Evolutionary conservation across 768 basidiomycete genomes (phyloP).

Genomic region (Harrya chromipes): DNA sequence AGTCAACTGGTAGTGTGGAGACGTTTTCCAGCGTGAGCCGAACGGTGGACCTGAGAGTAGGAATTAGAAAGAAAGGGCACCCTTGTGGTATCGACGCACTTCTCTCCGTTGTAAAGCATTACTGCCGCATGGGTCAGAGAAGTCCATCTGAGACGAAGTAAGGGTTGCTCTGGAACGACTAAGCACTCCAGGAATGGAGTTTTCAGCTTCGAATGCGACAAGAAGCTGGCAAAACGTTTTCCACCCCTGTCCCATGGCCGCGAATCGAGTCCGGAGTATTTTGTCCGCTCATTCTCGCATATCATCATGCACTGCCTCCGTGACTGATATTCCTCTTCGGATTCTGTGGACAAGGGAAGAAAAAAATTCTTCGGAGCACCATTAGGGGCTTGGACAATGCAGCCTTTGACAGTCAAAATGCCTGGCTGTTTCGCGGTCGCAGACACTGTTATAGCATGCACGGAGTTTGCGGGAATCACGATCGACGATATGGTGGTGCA

Average conservation of each 20-base stretch:
- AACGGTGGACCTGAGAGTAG: slow-evolving; percentile 62
- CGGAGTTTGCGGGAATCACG: slow-evolving; percentile 68
- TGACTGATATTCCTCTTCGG: slow-evolving; percentile 62
- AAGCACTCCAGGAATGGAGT: slow-evolving; percentile 70
- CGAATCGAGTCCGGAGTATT: slow-evolving; percentile 71
- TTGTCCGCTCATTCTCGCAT: slow-evolving; percentile 68
- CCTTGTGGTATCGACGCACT: slow-evolving; percentile 42
- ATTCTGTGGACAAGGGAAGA: slow-evolving; percentile 67
- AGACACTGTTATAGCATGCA: slow-evolving; percentile 68
- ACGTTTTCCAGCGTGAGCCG: slow-evolving; percentile 90
- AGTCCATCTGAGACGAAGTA: slow-evolving; percentile 80
- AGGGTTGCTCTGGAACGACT: slow-evolving; percentile 84
- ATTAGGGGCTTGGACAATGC: slow-evolving; percentile 71
- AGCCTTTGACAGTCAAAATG: slow-evolving; percentile 69
- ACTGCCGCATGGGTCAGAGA: slow-evolving; percentile 92
- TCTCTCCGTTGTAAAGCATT: slow-evolving; percentile 95
- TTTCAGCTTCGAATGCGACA: slow-evolving; percentile 24
- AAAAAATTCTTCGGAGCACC: slow-evolving; percentile 69
- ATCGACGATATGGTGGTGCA: slow-evolving; percentile 56
- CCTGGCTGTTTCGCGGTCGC: slow-evolving; percentile 69
- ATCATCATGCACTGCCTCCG: slow-evolving; percentile 56
- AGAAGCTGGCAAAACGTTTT: slow-evolving; percentile 37
- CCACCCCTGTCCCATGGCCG: slow-evolving; percentile 55
- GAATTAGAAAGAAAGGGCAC: slow-evolving; percentile 2
- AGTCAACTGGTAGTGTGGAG: slow-evolving; percentile 78